phyloP scores from a whole-genome alignment of 768 basidiomycete genomes.

The Kwoniella dendrophila region DNA sequence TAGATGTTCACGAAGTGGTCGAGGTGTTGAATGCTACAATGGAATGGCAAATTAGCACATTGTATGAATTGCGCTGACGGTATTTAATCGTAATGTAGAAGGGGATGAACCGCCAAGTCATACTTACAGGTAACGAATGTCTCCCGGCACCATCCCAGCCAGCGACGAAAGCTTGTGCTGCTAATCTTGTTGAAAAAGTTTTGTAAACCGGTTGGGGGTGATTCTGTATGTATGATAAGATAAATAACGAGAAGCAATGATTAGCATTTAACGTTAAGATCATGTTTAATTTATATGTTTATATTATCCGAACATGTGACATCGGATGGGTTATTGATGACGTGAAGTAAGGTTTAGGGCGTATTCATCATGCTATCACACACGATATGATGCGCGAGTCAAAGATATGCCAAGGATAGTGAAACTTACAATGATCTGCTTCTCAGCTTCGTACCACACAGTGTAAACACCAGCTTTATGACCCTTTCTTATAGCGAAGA shows the following conservation, averaged over 20 bases:
- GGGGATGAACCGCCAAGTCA: neutral
- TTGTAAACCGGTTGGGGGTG: constrained; percentile 41
- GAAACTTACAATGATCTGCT: constrained; percentile 40
- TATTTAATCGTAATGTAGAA: neutral
- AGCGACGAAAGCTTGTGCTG: constrained; percentile 49
- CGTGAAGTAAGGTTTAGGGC: neutral
- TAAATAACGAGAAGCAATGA: neutral
- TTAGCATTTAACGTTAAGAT: constrained; percentile 6
- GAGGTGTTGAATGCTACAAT: constrained; percentile 32
- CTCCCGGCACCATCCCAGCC: constrained; percentile 49
- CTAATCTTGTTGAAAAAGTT: constrained; percentile 50
- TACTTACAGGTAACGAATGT: constrained; percentile 45
- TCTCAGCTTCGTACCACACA: constrained; percentile 42
- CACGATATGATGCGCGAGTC: neutral
- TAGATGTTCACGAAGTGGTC: constrained; percentile 51
- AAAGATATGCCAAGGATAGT: neutral
- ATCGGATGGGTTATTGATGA: constrained; percentile 3
- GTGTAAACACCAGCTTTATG: constrained; percentile 44
- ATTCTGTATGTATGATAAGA: constrained; percentile 14
- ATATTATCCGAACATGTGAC: constrained; percentile 11
- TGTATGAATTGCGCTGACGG: neutral
- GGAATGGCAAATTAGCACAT: neutral
- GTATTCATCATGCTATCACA: neutral
- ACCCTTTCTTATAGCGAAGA: constrained; percentile 42
- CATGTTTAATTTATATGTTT: neutral